Evolutionary conservation across 2,329 filamentous ascomycete species (phyloP), one percentile per base, ranked within the genome.

Genomic region (Pseudogymnoascus sp.): DNA sequence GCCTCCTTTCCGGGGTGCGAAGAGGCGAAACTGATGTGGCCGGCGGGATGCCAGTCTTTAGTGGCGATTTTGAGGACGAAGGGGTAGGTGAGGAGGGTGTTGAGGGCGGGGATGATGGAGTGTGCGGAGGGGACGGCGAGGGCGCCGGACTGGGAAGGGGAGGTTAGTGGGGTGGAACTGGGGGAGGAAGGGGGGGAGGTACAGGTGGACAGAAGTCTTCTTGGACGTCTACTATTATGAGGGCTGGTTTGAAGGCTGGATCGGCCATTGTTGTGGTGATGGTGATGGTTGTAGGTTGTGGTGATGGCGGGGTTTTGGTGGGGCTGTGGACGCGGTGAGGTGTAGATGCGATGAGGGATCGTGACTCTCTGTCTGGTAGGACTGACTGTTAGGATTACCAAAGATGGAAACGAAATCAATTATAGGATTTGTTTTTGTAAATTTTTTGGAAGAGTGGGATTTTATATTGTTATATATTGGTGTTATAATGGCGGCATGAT

Each of bases 121-220:
- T 91, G 88, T 67, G 88, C 95, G 60, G 82, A 78, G 62, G 84
- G 73, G n/a, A 97, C 91, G 33, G 91, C 88, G 60, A 99, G 86
- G n/a, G 90, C 82, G 67, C 93, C 95, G 67, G 88, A 83, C 91
- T 96, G 69, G 38, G 44, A 4, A 2, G 4, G 23, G n/a, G n/a
- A 40, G 35, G 67, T 73, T 66, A 69, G 40, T 17, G 23, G 29
- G 38, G 40, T 21, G n/a, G 21, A 61, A 63, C 50, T 13, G 21
- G 15, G 35, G n/a, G 6, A 7, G 33, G 40, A 50, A n/a, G 33
- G 23, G 62, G 2, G 40, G 37, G 40, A 78, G 87, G 78, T 77
- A 95, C 91, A 11, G 93, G 92, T 64, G 90, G 90, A 75, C 91
- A 96, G 75, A 97, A 97, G 78, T 97, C 93, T 75, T 97, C 89